Base-by-base conservation (phyloP, 2,329 filamentous ascomycete species). In the Macroventuria anomochaeta region DNA sequence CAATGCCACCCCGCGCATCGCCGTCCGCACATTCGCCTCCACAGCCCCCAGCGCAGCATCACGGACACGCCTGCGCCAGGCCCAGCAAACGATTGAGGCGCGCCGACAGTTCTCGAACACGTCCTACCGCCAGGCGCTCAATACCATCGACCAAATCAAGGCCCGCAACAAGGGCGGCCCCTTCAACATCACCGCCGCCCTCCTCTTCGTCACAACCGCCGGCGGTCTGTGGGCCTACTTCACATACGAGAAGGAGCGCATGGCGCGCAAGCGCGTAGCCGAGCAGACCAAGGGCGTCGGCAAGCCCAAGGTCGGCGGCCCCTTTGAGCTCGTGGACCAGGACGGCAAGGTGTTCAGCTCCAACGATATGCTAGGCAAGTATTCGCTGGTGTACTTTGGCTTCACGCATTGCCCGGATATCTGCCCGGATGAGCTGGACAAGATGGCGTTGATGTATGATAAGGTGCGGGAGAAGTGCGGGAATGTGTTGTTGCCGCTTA, bases 321-420 rank as follows among this genome's bases (percentile, higher is more conserved):
- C 87, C 0, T 97, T 99, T 74, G 81, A 87, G 59, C 79, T 99
- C 65, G 79, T 89, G 32, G 91, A 97, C 77, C 87, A 96, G 67
- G 79, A 96, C 58, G 92, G 92, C 42, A 85, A 86, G 50, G 81
- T 81, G 31, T 93, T 96, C 64, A 90, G 89, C 2, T 88, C 88
- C 66, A 83, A 87, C 71, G 87, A 93, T 75, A 82, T 97, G 80
- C 89, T 88, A 81, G 95, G 95, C 47, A 90, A 89, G 75, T 95
- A 96, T 78, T 84, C 85, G 49, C 76, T 96, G 77, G 89, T 97
- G 31, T 99, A 99, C 79, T 99, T 99, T 74, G 95, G 95, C 69
- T 99, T 99, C 83, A 93, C 91, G 7, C 93, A 97, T 76, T 99
- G 95, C 75, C 95, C 95, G 20, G 95, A 99, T 74, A 99, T 99